A percentile compares a stretch with the other conserved stretches of the same genome.
Evolutionary conservation across 2,329 filamentous ascomycete genomes (phyloP).

Genomic region (Rhynchosporium secalis): DNA sequence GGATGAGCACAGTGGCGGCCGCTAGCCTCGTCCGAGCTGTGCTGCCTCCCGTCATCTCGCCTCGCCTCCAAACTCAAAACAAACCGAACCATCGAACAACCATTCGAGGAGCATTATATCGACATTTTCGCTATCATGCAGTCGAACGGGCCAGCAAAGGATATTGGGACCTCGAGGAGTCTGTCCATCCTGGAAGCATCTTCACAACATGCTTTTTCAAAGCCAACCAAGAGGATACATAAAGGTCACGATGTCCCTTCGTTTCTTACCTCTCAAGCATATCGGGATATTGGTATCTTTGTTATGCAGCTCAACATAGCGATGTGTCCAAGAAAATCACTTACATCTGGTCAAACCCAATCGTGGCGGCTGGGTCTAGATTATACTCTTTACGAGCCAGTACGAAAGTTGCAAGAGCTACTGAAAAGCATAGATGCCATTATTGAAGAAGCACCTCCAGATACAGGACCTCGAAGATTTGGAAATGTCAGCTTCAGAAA

Average conservation of each 20-base stretch:
- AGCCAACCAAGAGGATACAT: slow-evolving; percentile 79
- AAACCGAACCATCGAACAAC: too few relatives aligned
- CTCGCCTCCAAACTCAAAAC: background rate
- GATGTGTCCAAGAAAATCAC: slow-evolving; percentile 68
- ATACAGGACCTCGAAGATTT: slow-evolving; percentile 83
- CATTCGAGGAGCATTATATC: too few relatives aligned
- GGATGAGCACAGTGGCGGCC: too few relatives aligned
- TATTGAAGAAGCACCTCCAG: slow-evolving; percentile 77
- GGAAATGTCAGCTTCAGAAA: slow-evolving; percentile 88
- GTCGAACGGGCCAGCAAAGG: background rate
- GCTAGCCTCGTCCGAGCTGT: too few relatives aligned
- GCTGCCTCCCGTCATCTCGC: background rate
- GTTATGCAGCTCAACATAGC: slow-evolving; percentile 86
- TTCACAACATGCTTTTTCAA: slow-evolving; percentile 57
- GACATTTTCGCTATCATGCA: background rate
- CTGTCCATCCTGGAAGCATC: slow-evolving; percentile 47
- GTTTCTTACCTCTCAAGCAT: slow-evolving; percentile 80
- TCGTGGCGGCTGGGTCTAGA: slow-evolving; percentile 51
- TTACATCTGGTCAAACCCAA: slow-evolving; percentile 46
- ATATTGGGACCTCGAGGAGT: background rate
- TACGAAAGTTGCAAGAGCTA: slow-evolving; percentile 65
- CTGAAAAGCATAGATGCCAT: slow-evolving; percentile 64
- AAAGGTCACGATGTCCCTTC: slow-evolving; percentile 77
- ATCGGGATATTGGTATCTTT: slow-evolving; percentile 84
- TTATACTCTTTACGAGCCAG: slow-evolving; percentile 45